These are phyloP conservation scores for Raddia distichophylla DNA, from an alignment of 176 grass and related monocot genomes.

Conservation along the genomic window DNA sequence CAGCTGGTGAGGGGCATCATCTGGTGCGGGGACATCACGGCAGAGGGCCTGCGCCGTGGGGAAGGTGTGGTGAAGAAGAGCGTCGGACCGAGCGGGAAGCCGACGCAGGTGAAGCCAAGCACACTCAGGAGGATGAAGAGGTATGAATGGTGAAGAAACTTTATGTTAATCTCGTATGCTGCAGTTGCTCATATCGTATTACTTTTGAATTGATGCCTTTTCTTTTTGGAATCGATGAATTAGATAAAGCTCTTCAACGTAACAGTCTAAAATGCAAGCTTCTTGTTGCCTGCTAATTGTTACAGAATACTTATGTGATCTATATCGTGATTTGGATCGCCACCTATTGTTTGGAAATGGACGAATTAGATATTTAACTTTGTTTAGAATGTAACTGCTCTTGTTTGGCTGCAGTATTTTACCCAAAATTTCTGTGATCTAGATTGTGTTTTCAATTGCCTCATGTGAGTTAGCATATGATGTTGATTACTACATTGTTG, in stretches of 20 bases:
- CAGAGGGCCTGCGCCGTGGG: conserved; percentile 60
- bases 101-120: conserved; percentile 63
- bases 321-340: no score
- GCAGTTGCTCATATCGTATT: background rate
- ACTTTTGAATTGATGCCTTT: background rate
- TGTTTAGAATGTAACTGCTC: background rate
- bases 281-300: background rate
- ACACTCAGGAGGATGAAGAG: conserved; percentile 91
- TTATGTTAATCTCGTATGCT: background rate
- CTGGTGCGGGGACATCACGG: conserved; percentile 92
- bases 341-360: background rate
- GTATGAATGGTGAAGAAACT: conserved; percentile 43
- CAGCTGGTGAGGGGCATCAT: conserved; percentile 83
- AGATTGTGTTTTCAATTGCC: background rate
- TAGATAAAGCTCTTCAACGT: background rate
- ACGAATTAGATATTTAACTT: background rate
- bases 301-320: no score
- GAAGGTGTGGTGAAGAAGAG: conserved; percentile 65
- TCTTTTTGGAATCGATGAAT: background rate
- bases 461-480: conserved; percentile 3
- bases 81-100: conserved; percentile 49
- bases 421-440: background rate
- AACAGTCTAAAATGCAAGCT: background rate
- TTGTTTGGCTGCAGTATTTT: conserved; percentile 9
- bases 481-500: background rate